These are phyloP conservation scores for Schizosaccharomyces japonicus DNA, from an alignment of 805 yeast genomes.

Conservation along the genomic window DNA sequence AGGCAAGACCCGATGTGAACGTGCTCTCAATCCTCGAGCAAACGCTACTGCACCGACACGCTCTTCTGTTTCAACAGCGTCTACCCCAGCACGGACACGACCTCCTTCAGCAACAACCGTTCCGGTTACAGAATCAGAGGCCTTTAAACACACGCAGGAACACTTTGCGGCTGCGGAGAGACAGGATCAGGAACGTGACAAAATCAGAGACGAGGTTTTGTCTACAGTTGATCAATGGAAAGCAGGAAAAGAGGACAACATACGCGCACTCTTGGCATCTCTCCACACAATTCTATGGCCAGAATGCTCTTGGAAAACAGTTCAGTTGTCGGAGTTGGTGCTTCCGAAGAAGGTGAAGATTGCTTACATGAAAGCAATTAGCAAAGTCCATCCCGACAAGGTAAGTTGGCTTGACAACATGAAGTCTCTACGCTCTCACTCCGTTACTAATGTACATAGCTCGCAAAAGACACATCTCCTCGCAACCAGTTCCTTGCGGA, in stretches of 20 bases:
- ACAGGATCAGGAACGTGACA: slow-evolving; percentile 33
- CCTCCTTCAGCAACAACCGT: slow-evolving; percentile 4
- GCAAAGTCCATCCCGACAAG: slow-evolving; percentile 69
- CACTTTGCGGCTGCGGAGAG: slow-evolving; percentile 24
- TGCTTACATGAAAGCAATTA: slow-evolving; percentile 56
- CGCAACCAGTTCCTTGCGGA: slow-evolving; percentile 71
- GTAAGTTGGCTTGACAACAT: slow-evolving; percentile 15
- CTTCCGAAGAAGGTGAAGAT: slow-evolving; percentile 75
- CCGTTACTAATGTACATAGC: neutral
- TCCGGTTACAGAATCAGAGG: slow-evolving; percentile 19
- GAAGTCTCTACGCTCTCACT: no score
- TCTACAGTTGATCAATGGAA: slow-evolving; percentile 37
- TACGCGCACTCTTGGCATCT: slow-evolving; percentile 52
- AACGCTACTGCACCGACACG: slow-evolving; percentile 12
- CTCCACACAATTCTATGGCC: slow-evolving; percentile 48
- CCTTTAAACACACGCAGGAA: slow-evolving; percentile 28
- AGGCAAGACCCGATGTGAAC: slow-evolving; percentile 57
- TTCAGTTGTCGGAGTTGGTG: slow-evolving; percentile 51
- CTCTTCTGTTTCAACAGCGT: no score
- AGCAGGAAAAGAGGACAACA: slow-evolving; percentile 51
- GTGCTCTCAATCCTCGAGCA: slow-evolving; percentile 31
- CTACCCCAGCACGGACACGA: slow-evolving; percentile 7
- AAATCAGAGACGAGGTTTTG: slow-evolving; percentile 40
- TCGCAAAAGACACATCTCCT: slow-evolving; percentile 25
- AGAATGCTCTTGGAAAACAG: slow-evolving; percentile 38